Conservation (phyloP, 139 green algal species). For the Ostreobium quekettii region DNA sequence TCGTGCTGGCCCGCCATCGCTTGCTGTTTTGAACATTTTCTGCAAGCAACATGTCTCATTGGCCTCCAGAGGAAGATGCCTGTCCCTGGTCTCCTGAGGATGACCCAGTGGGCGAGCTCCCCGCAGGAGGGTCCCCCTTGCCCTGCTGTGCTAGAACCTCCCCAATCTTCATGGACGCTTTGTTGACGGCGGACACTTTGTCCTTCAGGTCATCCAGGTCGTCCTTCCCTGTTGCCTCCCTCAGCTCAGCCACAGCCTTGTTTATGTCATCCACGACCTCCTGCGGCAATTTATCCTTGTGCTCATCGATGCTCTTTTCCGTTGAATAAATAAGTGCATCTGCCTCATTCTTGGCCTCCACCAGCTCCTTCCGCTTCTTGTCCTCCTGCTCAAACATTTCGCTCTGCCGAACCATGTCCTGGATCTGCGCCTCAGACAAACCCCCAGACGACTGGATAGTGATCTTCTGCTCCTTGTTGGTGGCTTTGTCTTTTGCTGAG, state of each 20-base stretch:
- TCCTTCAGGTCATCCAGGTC: conserved; percentile 50
- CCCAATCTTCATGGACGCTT: conserved; percentile 94
- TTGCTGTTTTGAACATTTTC: too few species aligned
- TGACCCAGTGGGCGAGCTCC: neutral
- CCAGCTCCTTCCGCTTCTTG: conserved; percentile 86
- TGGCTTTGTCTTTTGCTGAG: conserved; percentile 85
- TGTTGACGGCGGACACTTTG: conserved; percentile 72
- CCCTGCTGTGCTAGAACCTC: conserved; percentile 59
- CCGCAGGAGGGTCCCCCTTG: neutral
- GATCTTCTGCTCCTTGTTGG: conserved; percentile 92
- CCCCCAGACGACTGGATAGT: conserved; percentile 81
- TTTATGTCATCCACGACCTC: conserved; percentile 83
- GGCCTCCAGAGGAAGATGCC: too few species aligned
- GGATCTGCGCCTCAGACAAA: conserved; percentile 84
- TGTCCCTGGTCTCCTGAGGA: too few species aligned
- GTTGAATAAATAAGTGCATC: conserved; percentile 82
- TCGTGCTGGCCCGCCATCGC: too few species aligned
- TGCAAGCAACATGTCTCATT: too few species aligned
- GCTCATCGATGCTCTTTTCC: conserved; percentile 85
- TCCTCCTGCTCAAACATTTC: conserved; percentile 76
- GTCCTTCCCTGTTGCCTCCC: conserved; percentile 43
- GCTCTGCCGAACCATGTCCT: conserved; percentile 87
- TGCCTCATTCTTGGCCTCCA: conserved; percentile 89
- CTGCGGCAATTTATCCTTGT: conserved; percentile 79
- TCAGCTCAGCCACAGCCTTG: conserved; percentile 62